Evolutionary conservation across 164 flowering plant genomes (phyloP).

Genomic region (Macadamia integrifolia): DNA sequence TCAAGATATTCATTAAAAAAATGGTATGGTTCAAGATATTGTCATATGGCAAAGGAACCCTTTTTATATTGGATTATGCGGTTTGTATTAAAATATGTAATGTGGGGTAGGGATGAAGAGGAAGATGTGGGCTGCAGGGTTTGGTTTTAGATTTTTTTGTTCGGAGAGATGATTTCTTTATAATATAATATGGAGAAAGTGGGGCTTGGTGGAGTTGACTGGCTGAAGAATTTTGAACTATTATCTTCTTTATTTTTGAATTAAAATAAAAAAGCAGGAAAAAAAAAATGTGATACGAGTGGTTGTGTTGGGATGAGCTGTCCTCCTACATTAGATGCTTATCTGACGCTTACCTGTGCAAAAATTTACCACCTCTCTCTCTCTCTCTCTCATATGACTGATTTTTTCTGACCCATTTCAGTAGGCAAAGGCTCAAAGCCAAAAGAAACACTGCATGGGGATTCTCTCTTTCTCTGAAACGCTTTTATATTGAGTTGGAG

Average conservation of each 20-base stretch:
- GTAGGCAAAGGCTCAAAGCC: too few species aligned
- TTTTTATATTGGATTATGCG: not conserved
- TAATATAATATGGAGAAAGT: conserved; percentile 8
- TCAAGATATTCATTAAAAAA: too few species aligned
- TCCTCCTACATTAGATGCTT: conserved; percentile 24
- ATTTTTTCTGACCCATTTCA: too few species aligned
- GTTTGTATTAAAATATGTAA: not conserved
- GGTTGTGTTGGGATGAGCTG: conserved; percentile 28
- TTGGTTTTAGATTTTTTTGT: too few species aligned
- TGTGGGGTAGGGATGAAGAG: conserved; percentile 1
- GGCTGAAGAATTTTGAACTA: conserved; percentile 16
- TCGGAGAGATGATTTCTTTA: not conserved
- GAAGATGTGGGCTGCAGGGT: not conserved
- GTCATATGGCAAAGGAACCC: not conserved
- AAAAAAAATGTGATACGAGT: not conserved
- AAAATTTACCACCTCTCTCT: too few species aligned
- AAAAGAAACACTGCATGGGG: not conserved
- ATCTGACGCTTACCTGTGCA: conserved; percentile 25
- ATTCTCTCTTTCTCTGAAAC: not conserved
- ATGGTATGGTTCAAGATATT: too few species aligned
- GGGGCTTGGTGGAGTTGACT: conserved; percentile 27
- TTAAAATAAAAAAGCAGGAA: not conserved
- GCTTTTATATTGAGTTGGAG: not conserved
- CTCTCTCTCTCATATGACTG: too few species aligned
- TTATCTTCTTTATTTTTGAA: not conserved